Percentiles rank a stretch among this genome's conserved stretches.
phyloP scores from a whole-genome alignment of 2,329 filamentous ascomycete genomes.

The Calonectria crousiana region DNA sequence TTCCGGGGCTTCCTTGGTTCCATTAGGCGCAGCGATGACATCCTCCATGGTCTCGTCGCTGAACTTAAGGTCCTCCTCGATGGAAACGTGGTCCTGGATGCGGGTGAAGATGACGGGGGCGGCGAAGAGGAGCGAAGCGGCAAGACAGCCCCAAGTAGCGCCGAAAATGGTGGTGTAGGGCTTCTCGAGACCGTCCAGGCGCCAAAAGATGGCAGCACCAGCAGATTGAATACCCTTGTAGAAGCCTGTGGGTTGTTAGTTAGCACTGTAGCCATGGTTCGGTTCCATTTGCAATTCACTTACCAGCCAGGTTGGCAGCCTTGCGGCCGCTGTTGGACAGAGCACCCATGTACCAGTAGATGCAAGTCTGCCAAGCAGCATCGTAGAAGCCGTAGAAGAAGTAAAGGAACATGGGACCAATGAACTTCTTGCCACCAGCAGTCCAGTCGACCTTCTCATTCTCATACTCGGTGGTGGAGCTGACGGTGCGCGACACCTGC shows the following conservation, averaged over 20 bases:
- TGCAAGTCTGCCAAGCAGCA: conserved; percentile 70
- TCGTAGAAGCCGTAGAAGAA: conserved; percentile 79
- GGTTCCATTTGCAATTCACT: not conserved
- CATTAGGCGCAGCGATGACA: conserved; percentile 55
- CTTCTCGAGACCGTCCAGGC: conserved; percentile 41
- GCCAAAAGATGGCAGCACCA: conserved; percentile 46
- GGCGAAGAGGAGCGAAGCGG: conserved; percentile 78
- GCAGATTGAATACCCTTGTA: conserved; percentile 71
- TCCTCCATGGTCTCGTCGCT: conserved; percentile 86
- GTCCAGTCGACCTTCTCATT: conserved; percentile 56
- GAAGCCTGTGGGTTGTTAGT: conserved; percentile 65
- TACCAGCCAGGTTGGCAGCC: conserved; percentile 80
- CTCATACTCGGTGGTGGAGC: conserved; percentile 52
- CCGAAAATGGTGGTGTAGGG: conserved; percentile 80
- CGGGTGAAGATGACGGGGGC: conserved; percentile 81
- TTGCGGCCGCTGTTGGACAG: conserved; percentile 92
- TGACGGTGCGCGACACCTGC: conserved; percentile 58
- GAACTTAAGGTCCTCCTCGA: conserved; percentile 88
- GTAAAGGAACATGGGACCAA: conserved; percentile 76
- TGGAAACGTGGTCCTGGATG: conserved; percentile 79
- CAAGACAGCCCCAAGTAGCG: conserved; percentile 78
- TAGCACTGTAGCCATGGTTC: not conserved
- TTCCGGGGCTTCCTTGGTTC: conserved; percentile 36
- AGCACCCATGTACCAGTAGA: conserved; percentile 80
- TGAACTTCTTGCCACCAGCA: conserved; percentile 60